Base-by-base conservation (phyloP, 352 stramenopile genomes). In the Phytophthora melonis region DNA sequence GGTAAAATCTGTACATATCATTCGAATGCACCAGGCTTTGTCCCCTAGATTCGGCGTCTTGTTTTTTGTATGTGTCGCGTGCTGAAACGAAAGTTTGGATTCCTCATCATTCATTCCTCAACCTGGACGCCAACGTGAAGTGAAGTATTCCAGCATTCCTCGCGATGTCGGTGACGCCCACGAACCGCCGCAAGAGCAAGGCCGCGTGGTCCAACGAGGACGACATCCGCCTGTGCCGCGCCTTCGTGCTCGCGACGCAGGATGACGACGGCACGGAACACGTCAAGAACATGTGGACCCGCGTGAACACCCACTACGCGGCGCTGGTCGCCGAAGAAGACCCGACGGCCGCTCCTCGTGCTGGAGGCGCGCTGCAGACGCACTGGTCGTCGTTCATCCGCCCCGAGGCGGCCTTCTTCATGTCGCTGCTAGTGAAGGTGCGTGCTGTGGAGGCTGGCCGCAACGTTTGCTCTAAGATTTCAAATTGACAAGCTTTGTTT, bases 361-460 rank as follows among this genome's bases (percentile, higher is more conserved):
- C 70, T 47, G 62, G 60, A 1, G 70, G 73, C 19, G 73, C 73
- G 16, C 45, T 80, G 34, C 73, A 80, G 64, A 80, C 73, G 16
- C 73, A 80, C 50, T 80, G 69, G 73, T 75, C 73, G 21, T 74
- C 73, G n/a, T 75, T 74, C 9, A 70, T 80, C 32, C 73, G 73
- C 4, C 73, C 73, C 5, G 73, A 80, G 25, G 36, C 59, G 25
- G 59, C 69, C n/a, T 72, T 80, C 18, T 80, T 77, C 49, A 74
- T 77, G 59, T 63, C 54, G 23, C 49, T 71, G n/a, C 16, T 80
- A 5, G 64, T 66, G 10, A 67, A 70, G 71, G 71, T 70, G 36
- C 36, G 65, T 59, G 14, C 16, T 47, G 5, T 36, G 25, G 25
- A 30, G 25, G 25, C 25, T 30, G 25, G 25, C 25, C 8, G 19